Conservation (phyloP, 1,139 yeast genomes). For the Yamadazyma dushanensis region DNA sequence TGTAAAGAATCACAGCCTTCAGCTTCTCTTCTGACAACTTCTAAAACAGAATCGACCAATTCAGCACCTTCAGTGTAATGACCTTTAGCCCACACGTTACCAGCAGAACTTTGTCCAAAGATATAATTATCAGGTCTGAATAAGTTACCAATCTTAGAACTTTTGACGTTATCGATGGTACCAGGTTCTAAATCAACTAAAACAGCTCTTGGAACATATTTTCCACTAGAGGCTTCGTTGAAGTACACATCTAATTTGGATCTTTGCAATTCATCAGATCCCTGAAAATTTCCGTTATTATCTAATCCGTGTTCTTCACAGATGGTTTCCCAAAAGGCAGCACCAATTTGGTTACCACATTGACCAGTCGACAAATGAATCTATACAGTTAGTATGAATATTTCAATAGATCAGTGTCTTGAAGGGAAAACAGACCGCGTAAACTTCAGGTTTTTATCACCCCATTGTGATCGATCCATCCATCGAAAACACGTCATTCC, state of each 20-base stretch:
- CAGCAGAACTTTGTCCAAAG: slow-evolving; percentile 89
- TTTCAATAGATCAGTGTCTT: no score
- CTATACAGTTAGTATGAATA: slow-evolving; percentile 38
- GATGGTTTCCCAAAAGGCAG: slow-evolving; percentile 97
- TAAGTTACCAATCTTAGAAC: slow-evolving; percentile 74
- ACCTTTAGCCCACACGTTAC: slow-evolving; percentile 96
- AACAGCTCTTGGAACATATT: slow-evolving; percentile 92
- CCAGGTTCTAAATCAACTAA: slow-evolving; percentile 93
- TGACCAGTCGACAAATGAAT: slow-evolving; percentile 97
- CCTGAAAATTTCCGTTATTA: slow-evolving; percentile 74
- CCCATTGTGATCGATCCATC: slow-evolving; percentile 1
- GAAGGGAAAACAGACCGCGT: slow-evolving; percentile 2
- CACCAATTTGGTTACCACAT: slow-evolving; percentile 99
- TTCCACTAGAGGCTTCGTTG: slow-evolving; percentile 70
- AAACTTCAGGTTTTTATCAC: background rate
- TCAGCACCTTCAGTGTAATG: slow-evolving; percentile 97
- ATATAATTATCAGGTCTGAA: slow-evolving; percentile 91
- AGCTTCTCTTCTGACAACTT: slow-evolving; percentile 88
- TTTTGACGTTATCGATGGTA: slow-evolving; percentile 80
- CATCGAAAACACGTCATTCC: background rate
- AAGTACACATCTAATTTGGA: slow-evolving; percentile 52
- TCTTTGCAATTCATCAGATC: slow-evolving; percentile 65
- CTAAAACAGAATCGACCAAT: slow-evolving; percentile 84
- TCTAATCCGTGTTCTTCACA: slow-evolving; percentile 97
- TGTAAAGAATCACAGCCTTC: slow-evolving; percentile 90